Evolutionary conservation across 345 rosid genomes (phyloP).

Genomic region (Gossypium arboreum): DNA sequence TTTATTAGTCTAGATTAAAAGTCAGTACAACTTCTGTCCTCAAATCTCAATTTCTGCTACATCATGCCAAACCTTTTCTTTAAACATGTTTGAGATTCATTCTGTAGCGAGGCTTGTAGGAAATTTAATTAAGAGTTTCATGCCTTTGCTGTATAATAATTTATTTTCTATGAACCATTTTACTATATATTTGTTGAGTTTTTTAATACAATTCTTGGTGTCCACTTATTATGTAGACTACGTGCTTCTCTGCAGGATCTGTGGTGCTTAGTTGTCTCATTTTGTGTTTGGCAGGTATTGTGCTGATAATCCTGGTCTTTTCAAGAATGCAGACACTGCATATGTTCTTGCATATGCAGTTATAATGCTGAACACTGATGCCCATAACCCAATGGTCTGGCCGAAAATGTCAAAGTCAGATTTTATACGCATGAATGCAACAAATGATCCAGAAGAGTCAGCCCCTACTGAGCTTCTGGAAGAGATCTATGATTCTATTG

Average conservation of each 20-base stretch:
- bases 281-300: conserved; percentile 68
- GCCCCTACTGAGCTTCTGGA: conserved; percentile 80
- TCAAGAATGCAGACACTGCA: conserved; percentile 97
- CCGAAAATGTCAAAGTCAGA: conserved; percentile 97
- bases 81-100: background rate
- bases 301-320: conserved; percentile 90
- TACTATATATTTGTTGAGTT: conserved; percentile 4
- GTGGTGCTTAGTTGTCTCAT: conserved; percentile 24
- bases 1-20: conserved; percentile 8
- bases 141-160: background rate
- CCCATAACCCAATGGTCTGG: conserved; percentile 93
- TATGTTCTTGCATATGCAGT: conserved; percentile 99
- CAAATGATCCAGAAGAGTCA: conserved; percentile 70
- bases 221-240: background rate
- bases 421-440: conserved; percentile 79
- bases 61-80: conserved; percentile 7
- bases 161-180: background rate
- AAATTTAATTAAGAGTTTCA: background rate
- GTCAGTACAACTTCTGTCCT: background rate
- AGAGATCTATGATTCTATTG: conserved; percentile 94
- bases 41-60: background rate
- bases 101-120: background rate
- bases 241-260: conserved; percentile 1
- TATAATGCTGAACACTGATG: conserved; percentile 96
- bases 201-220: conserved; percentile 10